These are phyloP conservation scores for Sporothrix globosa DNA, from an alignment of 2,329 filamentous ascomycete genomes.

Conservation along the genomic window DNA sequence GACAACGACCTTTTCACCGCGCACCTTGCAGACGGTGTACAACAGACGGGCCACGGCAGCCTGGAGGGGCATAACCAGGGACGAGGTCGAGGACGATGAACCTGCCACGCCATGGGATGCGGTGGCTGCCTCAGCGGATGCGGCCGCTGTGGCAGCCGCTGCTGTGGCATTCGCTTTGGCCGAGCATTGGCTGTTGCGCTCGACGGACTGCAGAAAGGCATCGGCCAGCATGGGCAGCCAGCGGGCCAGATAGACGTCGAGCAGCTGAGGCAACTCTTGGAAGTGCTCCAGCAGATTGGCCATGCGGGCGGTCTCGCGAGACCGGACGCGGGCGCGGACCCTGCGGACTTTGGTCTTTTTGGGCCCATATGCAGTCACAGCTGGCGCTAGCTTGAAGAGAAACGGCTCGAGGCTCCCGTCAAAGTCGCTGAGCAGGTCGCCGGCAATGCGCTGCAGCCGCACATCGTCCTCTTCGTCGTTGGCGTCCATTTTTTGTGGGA, in stretches of 20 bases:
- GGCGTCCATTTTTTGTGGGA: conserved; percentile 56
- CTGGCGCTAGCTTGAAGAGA: conserved; percentile 48
- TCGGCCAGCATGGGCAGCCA: conserved; percentile 75
- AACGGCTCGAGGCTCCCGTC: conserved; percentile 57
- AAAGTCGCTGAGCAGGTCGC: conserved; percentile 62
- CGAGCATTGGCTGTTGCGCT: conserved; percentile 25
- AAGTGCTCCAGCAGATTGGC: conserved; percentile 73
- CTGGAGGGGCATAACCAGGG: conserved; percentile 59
- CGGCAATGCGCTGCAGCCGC: conserved; percentile 63
- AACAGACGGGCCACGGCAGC: conserved; percentile 76
- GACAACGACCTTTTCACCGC: conserved; percentile 89
- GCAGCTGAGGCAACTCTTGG: conserved; percentile 90
- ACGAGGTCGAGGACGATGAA: conserved; percentile 42
- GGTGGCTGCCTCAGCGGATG: not conserved
- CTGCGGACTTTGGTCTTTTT: not conserved
- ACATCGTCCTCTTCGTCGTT: conserved; percentile 66
- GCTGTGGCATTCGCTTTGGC: conserved; percentile 35
- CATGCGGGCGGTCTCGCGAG: conserved; percentile 37
- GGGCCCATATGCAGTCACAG: conserved; percentile 3
- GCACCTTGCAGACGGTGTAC: conserved; percentile 91
- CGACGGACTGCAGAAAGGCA: conserved; percentile 67
- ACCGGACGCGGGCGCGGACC: conserved; percentile 30
- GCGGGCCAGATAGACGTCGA: conserved; percentile 78
- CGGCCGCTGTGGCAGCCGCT: conserved; percentile 21
- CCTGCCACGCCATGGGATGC: not conserved